Evolutionary conservation across 805 yeast genomes (phyloP).

Genomic region (Zygoascus bituminiphila): DNA sequence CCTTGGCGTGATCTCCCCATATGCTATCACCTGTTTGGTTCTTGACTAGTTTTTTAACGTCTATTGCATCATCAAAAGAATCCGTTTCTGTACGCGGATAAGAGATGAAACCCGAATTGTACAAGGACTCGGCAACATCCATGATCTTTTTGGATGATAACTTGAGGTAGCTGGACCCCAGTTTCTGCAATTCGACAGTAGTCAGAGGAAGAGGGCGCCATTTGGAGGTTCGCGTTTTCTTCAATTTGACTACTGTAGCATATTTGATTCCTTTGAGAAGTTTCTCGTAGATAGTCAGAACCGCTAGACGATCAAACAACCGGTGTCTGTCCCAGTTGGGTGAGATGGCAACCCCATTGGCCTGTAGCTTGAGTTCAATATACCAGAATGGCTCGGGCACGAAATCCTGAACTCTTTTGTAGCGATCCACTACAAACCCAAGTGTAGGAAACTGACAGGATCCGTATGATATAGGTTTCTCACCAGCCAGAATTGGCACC

Average conservation of each 20-base stretch:
- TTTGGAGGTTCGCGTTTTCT: slow-evolving; percentile 58
- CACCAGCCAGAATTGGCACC: slow-evolving; percentile 26
- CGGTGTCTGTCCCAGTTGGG: slow-evolving; percentile 69
- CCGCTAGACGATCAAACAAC: slow-evolving; percentile 65
- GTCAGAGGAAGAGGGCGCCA: slow-evolving; percentile 87
- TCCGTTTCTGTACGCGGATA: slow-evolving; percentile 99
- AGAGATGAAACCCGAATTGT: slow-evolving; percentile 78
- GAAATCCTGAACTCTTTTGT: slow-evolving; percentile 63
- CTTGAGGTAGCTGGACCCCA: slow-evolving; percentile 66
- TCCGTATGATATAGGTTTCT: slow-evolving; percentile 64
- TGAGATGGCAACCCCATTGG: slow-evolving; percentile 22
- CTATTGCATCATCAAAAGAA: slow-evolving; percentile 68
- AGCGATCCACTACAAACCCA: slow-evolving; percentile 93
- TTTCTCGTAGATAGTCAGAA: slow-evolving; percentile 55
- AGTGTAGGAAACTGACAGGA: slow-evolving; percentile 94
- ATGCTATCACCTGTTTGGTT: slow-evolving; percentile 45
- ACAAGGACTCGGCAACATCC: slow-evolving; percentile 70
- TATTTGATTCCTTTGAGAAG: slow-evolving; percentile 43
- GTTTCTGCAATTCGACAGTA: slow-evolving; percentile 86
- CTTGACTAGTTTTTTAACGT: slow-evolving; percentile 51
- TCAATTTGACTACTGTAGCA: slow-evolving; percentile 45
- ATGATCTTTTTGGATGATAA: slow-evolving; percentile 75
- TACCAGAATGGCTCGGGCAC: slow-evolving; percentile 76
- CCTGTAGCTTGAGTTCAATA: slow-evolving; percentile 42
- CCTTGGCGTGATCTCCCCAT: slow-evolving; percentile 70